Conservation (phyloP, 129 eudicot species). For the Centaurea solstitialis region DNA sequence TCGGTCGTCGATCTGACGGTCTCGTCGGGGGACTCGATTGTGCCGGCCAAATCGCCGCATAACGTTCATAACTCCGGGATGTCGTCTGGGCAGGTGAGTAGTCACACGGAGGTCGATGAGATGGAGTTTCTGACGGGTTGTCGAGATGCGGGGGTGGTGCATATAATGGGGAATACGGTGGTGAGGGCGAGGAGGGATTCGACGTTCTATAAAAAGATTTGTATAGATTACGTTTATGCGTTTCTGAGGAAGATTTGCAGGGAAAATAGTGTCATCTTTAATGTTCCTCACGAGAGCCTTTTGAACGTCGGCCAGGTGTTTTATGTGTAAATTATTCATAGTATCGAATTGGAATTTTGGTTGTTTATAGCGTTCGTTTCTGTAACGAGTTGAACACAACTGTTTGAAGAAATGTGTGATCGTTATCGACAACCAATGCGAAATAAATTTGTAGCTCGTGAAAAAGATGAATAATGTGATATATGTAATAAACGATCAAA, state of each 20-base stretch:
- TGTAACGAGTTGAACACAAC: neutral
- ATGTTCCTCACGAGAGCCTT: constrained; percentile 94
- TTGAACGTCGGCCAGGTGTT: constrained; percentile 92
- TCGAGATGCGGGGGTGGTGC: constrained; percentile 94
- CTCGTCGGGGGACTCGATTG: constrained; percentile 71
- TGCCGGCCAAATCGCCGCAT: constrained; percentile 52
- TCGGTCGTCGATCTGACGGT: constrained; percentile 51
- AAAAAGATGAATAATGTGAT: neutral
- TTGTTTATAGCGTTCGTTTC: constrained; percentile 9
- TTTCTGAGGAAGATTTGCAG: constrained; percentile 93
- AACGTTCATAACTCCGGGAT: constrained; percentile 22
- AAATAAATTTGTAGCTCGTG: neutral
- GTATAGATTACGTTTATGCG: constrained; percentile 83
- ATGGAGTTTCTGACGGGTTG: constrained; percentile 68
- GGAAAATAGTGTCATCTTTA: constrained; percentile 92
- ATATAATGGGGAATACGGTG: constrained; percentile 84
- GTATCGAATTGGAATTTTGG: neutral
- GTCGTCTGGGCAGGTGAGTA: constrained; percentile 66
- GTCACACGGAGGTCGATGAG: constrained; percentile 69
- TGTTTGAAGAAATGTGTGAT: neutral
- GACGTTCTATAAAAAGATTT: constrained; percentile 51
- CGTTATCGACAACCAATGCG: neutral
- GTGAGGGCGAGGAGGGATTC: constrained; percentile 77
- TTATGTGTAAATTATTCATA: constrained; percentile 56
- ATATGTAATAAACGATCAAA: neutral